phyloP scores from a whole-genome alignment of 2,329 filamentous ascomycete species.

The Pseudogymnoascus sp. region DNA sequence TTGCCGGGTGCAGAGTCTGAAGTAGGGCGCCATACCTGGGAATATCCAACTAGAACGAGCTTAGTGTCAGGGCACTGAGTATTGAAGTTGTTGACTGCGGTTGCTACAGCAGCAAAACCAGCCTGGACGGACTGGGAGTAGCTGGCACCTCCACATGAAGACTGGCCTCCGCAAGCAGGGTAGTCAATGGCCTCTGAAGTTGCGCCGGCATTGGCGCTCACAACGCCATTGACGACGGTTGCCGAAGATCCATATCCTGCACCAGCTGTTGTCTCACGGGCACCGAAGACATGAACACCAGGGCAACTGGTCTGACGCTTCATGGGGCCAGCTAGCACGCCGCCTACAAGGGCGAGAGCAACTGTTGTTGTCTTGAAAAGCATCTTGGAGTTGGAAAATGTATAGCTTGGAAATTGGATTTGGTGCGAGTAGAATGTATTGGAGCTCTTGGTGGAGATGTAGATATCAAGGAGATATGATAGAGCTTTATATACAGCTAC shows the following conservation, averaged over 20 bases:
- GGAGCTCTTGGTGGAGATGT: background rate
- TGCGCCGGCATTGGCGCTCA: constrained; percentile 24
- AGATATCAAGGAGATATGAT: background rate
- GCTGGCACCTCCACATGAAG: constrained; percentile 20
- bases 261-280: constrained; percentile 35
- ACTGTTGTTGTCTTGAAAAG: background rate
- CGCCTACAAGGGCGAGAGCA: background rate
- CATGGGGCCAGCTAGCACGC: background rate
- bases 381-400: background rate
- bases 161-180: constrained; percentile 37
- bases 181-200: constrained; percentile 28
- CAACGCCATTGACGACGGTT: constrained; percentile 24
- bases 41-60: constrained; percentile 54
- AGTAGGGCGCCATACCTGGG: constrained; percentile 34
- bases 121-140: constrained; percentile 39
- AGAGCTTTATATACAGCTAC: background rate
- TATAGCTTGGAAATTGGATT: background rate
- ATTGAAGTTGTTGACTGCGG: constrained; percentile 50
- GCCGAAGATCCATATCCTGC: background rate
- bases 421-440: background rate
- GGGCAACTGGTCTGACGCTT: constrained; percentile 26
- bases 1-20: constrained; percentile 19
- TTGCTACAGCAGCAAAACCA: constrained; percentile 50
- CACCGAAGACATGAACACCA: constrained; percentile 37
- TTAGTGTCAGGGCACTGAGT: constrained; percentile 46